Base-by-base conservation (phyloP, 192 early-diverging fungal species). In the Linnemannia exigua region DNA sequence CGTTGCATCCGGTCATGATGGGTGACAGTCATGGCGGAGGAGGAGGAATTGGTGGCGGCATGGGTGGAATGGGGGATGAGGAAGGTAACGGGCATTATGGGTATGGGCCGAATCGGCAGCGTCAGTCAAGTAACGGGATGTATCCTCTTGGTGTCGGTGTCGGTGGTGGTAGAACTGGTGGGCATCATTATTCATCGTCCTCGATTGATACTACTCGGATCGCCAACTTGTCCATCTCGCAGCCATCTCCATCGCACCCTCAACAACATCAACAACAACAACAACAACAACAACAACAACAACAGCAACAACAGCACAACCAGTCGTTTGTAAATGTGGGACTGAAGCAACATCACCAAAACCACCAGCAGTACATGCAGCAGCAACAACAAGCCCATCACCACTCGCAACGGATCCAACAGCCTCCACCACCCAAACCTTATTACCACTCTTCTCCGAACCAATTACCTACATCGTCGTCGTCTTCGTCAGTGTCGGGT, bases 191-290 rank as follows among this genome's bases (percentile, higher is more conserved):
- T 58, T 80, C 84, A 20, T 80, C 84, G 2, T 79, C 78, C 3
- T 86, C 84, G 19, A 77, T 86, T 31, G 84, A 86, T 38, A 80
- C 84, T 0, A 80, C 79, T 22, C 74, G 74, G 16, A 80, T 86
- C 22, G 84, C 84, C 54, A 79, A 80, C 36, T 71, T 86, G 35
- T 80, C 75, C 5, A 86, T 86, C 38, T 86, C 84, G 25, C 83
- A 79, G 28, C 41, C 67, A 25, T 51, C 82, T 2, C 76, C 25
- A 6, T 68, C 51, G 5, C 67, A 77, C 11, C 1, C 61, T 12
- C 75, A 67, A 38, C 44, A 20, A 6, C 80, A 76, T 5, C 80
- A 68, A 15, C 14, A 33, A 12, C 76, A 74, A 22, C 82, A 77
- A 20, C 76, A 77, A 12, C 71, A 67, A 28, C 75, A 75, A 5